These are phyloP conservation scores for Ascocoryne sarcoides DNA, from an alignment of 2,329 filamentous ascomycete species.

Conservation along the genomic window DNA sequence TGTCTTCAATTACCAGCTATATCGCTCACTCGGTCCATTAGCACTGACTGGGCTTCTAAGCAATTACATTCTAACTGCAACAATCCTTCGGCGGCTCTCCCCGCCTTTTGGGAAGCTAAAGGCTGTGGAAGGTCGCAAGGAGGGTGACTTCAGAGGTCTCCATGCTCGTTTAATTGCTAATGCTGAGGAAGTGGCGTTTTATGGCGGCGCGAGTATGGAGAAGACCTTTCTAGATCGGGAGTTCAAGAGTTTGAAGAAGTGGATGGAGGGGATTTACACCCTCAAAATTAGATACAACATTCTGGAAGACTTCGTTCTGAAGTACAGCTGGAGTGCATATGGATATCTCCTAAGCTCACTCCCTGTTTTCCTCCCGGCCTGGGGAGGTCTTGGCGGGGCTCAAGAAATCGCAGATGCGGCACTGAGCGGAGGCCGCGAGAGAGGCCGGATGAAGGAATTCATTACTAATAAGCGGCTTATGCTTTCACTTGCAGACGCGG, in stretches of 20 bases:
- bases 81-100: slow-evolving; percentile 76
- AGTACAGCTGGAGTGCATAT: slow-evolving; percentile 98
- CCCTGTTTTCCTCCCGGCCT: slow-evolving; percentile 87
- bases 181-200: slow-evolving; percentile 95
- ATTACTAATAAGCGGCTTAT: slow-evolving; percentile 98
- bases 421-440: slow-evolving; percentile 54
- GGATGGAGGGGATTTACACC: slow-evolving; percentile 98
- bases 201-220: slow-evolving; percentile 91
- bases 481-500: slow-evolving; percentile 92
- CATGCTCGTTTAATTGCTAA: slow-evolving; percentile 92
- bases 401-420: slow-evolving; percentile 51
- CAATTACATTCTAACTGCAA: slow-evolving; percentile 92
- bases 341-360: slow-evolving; percentile 90
- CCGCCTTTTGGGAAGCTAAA: slow-evolving; percentile 96
- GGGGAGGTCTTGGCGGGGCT: slow-evolving; percentile 74
- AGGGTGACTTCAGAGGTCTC: slow-evolving; percentile 87
- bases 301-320: slow-evolving; percentile 94
- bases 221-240: slow-evolving; percentile 85
- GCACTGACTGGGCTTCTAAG: slow-evolving; percentile 78
- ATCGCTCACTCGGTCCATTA: slow-evolving; percentile 79
- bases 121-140: slow-evolving; percentile 87
- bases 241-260: slow-evolving; percentile 84
- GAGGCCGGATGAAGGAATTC: slow-evolving; percentile 92
- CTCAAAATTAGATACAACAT: slow-evolving; percentile 98
- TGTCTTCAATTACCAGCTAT: slow-evolving; percentile 97